These are phyloP conservation scores for Alternaria metachromatica DNA, from an alignment of 2,329 filamentous ascomycete genomes.

Conservation along the genomic window DNA sequence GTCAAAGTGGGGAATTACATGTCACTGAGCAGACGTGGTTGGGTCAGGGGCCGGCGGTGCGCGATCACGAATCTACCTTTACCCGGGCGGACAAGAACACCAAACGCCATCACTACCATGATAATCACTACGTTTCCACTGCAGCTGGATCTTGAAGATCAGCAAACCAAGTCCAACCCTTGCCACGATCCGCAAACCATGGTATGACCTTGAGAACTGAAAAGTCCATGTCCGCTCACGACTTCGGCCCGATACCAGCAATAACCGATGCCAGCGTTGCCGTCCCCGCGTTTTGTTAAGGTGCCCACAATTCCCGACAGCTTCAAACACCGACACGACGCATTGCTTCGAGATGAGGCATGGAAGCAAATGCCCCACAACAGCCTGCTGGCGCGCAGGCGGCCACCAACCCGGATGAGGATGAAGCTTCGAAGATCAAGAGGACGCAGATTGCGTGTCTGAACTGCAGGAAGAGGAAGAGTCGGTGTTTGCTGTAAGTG, in stretches of 20 bases:
- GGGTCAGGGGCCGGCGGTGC: neutral
- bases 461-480: constrained; percentile 50
- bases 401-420: constrained; percentile 17
- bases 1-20: neutral
- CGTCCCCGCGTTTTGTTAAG: constrained; percentile 10
- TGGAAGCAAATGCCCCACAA: constrained; percentile 21
- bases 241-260: constrained; percentile 12
- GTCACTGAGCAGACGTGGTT: neutral
- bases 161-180: neutral
- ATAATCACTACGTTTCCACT: neutral
- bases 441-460: constrained; percentile 39
- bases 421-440: constrained; percentile 28
- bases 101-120: neutral
- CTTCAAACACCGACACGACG: constrained; percentile 21
- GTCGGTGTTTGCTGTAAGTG: constrained; percentile 48
- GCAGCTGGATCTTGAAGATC: neutral
- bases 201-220: neutral
- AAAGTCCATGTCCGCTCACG: neutral
- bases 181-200: neutral
- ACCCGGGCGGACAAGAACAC: neutral
- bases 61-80: neutral
- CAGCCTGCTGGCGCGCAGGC: constrained; percentile 13
- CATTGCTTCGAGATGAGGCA: constrained; percentile 15
- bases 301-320: constrained; percentile 13
- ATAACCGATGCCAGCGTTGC: constrained; percentile 14